Evolutionary conservation across 345 rosid species (phyloP).

Genomic region (Dipteronia sinensis): DNA sequence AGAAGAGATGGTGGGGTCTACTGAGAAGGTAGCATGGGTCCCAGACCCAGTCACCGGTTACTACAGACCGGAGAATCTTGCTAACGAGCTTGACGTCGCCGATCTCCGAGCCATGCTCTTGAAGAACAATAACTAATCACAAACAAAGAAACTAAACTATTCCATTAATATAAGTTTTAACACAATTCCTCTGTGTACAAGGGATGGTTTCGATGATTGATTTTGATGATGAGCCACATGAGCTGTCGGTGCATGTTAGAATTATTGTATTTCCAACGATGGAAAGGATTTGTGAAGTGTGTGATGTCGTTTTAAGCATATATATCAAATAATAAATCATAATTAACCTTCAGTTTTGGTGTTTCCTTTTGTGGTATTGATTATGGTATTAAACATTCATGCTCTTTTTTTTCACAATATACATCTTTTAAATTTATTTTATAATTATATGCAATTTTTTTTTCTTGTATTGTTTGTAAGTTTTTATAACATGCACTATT

Average conservation of each 20-base stretch:
- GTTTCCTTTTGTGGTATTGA: too few relatives aligned
- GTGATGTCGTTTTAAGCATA: background rate
- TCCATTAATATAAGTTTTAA: background rate
- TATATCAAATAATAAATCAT: too few relatives aligned
- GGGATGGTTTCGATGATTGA: background rate
- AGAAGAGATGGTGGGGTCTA: constrained; percentile 45
- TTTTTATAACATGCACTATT: too few relatives aligned
- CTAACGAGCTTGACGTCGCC: constrained; percentile 65
- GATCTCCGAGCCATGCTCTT: constrained; percentile 65
- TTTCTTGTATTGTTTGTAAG: too few relatives aligned
- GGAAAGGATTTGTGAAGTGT: background rate
- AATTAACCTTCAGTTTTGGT: background rate
- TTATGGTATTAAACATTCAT: too few relatives aligned
- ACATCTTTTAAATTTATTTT: too few relatives aligned
- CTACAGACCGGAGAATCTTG: constrained; percentile 74
- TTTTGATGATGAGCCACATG: background rate
- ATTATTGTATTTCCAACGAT: background rate
- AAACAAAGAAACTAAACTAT: background rate
- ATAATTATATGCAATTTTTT: too few relatives aligned
- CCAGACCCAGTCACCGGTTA: constrained; percentile 88
- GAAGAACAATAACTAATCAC: constrained; percentile 54
- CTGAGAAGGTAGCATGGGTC: constrained; percentile 63
- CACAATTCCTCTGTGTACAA: background rate
- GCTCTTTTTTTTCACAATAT: too few relatives aligned
- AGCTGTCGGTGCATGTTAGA: background rate